These are phyloP conservation scores for Trichothecium roseum DNA, from an alignment of 2,329 filamentous ascomycete species.

Conservation along the genomic window DNA sequence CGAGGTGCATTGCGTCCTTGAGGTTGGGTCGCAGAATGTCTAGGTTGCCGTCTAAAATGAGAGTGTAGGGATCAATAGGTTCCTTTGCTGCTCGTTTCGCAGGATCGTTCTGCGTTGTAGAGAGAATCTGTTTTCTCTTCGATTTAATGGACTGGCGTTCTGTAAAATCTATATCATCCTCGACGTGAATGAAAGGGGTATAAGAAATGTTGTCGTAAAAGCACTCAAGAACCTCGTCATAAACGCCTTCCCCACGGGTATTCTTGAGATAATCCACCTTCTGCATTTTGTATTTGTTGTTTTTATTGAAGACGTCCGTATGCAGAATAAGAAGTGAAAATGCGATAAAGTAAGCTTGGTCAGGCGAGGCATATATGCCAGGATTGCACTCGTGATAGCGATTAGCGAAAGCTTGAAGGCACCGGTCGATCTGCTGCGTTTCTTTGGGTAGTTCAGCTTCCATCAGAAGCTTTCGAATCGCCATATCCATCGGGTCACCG, in stretches of 20 bases:
- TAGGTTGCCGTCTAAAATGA: conserved; percentile 84
- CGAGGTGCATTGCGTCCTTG: conserved; percentile 83
- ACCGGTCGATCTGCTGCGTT: conserved; percentile 94
- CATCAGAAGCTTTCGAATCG: conserved; percentile 89
- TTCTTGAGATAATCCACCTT: conserved; percentile 93
- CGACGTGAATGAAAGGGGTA: conserved; percentile 95
- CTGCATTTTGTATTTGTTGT: conserved; percentile 99
- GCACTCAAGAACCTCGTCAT: conserved; percentile 84
- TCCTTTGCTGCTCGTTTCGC: conserved; percentile 61
- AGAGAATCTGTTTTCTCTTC: conserved; percentile 60
- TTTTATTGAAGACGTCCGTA: conserved; percentile 99
- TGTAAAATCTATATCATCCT: conserved; percentile 77
- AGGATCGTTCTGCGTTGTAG: conserved; percentile 41
- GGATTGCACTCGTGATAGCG: conserved; percentile 98
- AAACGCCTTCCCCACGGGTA: conserved; percentile 82
- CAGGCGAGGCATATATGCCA: conserved; percentile 80
- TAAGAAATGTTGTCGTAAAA: conserved; percentile 99
- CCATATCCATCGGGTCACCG: conserved; percentile 96
- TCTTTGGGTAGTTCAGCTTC: conserved; percentile 93
- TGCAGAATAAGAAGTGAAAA: conserved; percentile 95
- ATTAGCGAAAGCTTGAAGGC: conserved; percentile 88
- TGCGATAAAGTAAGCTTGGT: conserved; percentile 96
- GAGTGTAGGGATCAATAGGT: conserved; percentile 86
- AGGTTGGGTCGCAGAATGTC: conserved; percentile 75
- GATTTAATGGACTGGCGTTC: conserved; percentile 64